Percentiles rank a stretch among this genome's conserved stretches.
phyloP scores from a whole-genome alignment of 768 basidiomycete genomes.

The Collybiopsis confluens region DNA sequence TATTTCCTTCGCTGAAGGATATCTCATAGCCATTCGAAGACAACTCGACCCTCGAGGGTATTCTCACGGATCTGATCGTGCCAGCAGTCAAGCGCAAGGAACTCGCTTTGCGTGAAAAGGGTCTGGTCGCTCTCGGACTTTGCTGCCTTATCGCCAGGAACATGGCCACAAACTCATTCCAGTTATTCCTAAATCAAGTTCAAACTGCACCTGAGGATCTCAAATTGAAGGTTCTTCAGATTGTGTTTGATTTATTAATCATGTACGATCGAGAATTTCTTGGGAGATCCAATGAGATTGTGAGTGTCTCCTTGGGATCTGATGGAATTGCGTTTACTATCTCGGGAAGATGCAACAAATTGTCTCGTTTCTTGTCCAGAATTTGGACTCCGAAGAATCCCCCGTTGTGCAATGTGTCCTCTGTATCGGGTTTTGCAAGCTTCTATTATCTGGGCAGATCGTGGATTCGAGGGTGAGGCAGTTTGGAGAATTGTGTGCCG shows the following conservation, averaged over 20 bases:
- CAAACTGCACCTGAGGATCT: slow-evolving; percentile 73
- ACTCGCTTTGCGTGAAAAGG: slow-evolving; percentile 73
- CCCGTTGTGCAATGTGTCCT: slow-evolving; percentile 73
- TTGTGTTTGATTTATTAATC: slow-evolving; percentile 88
- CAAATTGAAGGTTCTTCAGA: slow-evolving; percentile 74
- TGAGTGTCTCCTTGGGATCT: slow-evolving; percentile 19
- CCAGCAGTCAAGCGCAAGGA: slow-evolving; percentile 90
- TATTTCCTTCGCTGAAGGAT: slow-evolving; percentile 20
- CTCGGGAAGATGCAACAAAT: slow-evolving; percentile 30
- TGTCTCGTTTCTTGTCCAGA: slow-evolving; percentile 43
- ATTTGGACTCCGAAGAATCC: slow-evolving; percentile 64
- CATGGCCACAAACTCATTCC: slow-evolving; percentile 67
- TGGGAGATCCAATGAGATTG: slow-evolving; percentile 41
- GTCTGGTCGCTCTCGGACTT: slow-evolving; percentile 73
- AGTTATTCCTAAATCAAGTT: slow-evolving; percentile 81
- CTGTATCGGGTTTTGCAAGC: slow-evolving; percentile 82
- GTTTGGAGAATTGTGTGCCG: background rate
- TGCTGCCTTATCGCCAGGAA: slow-evolving; percentile 81
- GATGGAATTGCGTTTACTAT: background rate
- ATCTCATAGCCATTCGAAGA: slow-evolving; percentile 63
- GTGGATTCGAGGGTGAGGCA: slow-evolving; percentile 66
- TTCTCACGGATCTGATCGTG: slow-evolving; percentile 82
- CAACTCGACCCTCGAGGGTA: slow-evolving; percentile 78
- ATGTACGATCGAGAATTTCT: slow-evolving; percentile 83
- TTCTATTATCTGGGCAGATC: slow-evolving; percentile 82